Conservation (phyloP, 2,329 filamentous ascomycete species). For the Aspergillus sp. region DNA sequence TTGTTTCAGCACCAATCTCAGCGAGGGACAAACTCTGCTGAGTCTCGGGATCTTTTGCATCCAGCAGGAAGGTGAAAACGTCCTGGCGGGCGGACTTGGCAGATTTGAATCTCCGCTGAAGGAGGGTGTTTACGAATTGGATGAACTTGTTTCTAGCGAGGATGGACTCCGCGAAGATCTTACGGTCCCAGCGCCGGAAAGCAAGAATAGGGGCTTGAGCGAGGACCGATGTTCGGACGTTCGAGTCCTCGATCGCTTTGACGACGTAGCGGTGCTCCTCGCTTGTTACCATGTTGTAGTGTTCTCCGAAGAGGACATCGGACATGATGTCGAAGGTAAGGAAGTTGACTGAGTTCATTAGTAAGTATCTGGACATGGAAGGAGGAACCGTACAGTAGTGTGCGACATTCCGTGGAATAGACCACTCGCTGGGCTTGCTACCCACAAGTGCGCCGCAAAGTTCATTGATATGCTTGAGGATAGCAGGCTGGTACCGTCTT, state of each 20-base stretch:
- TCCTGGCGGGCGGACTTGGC: conserved; percentile 43
- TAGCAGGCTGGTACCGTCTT: conserved; percentile 20
- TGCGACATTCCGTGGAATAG: conserved; percentile 46
- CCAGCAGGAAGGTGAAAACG: conserved; percentile 52
- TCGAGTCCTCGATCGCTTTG: conserved; percentile 22
- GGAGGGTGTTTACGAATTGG: conserved; percentile 23
- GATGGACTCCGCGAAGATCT: conserved; percentile 27
- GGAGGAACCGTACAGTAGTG: conserved; percentile 37
- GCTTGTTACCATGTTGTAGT: conserved; percentile 14
- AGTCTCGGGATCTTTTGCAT: conserved; percentile 51
- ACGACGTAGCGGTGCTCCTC: conserved; percentile 15
- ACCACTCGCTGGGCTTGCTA: conserved; percentile 39
- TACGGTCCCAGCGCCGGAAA: conserved; percentile 15
- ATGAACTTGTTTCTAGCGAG: conserved; percentile 47
- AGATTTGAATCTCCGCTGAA: conserved; percentile 24
- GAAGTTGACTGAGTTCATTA: conserved; percentile 33
- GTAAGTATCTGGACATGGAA: not conserved
- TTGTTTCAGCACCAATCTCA: conserved; percentile 54
- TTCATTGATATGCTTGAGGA: conserved; percentile 16
- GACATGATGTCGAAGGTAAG: conserved; percentile 55
- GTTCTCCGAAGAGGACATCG: conserved; percentile 27
- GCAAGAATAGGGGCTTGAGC: conserved; percentile 12
- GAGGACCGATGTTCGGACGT: conserved; percentile 19
- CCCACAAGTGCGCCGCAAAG: conserved; percentile 17
- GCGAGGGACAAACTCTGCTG: conserved; percentile 29